Percentiles rank a stretch among this genome's conserved stretches.
Conservation (phyloP, 768 basidiomycete species). For the Pleurotus djamor region DNA sequence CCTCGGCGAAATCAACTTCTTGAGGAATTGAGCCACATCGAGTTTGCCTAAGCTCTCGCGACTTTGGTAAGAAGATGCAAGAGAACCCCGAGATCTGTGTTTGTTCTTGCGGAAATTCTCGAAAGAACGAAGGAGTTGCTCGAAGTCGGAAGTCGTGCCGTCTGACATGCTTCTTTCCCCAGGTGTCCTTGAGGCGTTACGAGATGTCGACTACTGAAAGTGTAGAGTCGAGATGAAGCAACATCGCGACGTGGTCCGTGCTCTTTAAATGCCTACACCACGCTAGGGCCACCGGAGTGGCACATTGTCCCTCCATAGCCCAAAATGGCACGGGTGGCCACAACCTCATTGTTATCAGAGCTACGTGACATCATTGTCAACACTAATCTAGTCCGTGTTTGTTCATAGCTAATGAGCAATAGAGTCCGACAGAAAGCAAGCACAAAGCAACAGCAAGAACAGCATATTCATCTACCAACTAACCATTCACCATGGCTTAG, state of each 20-base stretch:
- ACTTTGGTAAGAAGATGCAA: constrained; percentile 20
- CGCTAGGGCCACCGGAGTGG: neutral
- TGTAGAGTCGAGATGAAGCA: constrained; percentile 9
- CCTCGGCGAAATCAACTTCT: constrained; percentile 24
- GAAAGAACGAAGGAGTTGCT: constrained; percentile 50
- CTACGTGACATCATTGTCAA: neutral
- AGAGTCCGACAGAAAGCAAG: no score
- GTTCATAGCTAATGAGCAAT: neutral
- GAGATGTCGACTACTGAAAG: neutral
- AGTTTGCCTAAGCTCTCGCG: constrained; percentile 23
- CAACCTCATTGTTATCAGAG: neutral
- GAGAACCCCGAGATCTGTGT: constrained; percentile 30
- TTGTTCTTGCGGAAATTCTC: constrained; percentile 42
- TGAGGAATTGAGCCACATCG: constrained; percentile 34
- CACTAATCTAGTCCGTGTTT: neutral
- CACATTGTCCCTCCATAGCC: neutral
- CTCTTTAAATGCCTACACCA: neutral
- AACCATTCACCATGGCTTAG: constrained; percentile 31
- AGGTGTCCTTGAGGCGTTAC: neutral
- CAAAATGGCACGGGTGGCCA: neutral
- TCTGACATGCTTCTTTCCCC: neutral
- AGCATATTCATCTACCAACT: neutral
- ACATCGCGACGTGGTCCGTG: neutral
- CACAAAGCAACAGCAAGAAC: no score
- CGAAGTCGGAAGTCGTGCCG: constrained; percentile 42